phyloP scores from a whole-genome alignment of 2,329 filamentous ascomycete genomes.

The Bipolaris sorokiniana region DNA sequence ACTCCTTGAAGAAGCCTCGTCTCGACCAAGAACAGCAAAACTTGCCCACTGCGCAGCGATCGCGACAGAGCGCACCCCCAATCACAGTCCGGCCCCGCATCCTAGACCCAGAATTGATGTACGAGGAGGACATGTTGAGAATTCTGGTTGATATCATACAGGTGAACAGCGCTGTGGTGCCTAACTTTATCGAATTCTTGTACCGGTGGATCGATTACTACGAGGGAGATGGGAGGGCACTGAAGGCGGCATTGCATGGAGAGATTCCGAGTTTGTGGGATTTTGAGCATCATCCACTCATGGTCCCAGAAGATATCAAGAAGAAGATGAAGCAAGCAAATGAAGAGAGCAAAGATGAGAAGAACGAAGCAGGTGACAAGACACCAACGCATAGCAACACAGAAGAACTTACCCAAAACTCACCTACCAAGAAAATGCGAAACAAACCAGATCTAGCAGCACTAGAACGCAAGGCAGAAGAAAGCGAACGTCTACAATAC shows the following conservation, averaged over 20 bases:
- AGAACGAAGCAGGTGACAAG: background rate
- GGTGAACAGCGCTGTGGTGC: slow-evolving; percentile 32
- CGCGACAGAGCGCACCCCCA: slow-evolving; percentile 13
- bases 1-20: slow-evolving; percentile 34
- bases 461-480: slow-evolving; percentile 31
- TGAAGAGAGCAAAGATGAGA: background rate
- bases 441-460: slow-evolving; percentile 34
- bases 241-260: slow-evolving; percentile 38
- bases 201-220: slow-evolving; percentile 44
- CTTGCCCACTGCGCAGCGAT: background rate
- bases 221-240: slow-evolving; percentile 39
- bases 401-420: slow-evolving; percentile 22
- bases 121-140: slow-evolving; percentile 37
- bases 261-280: slow-evolving; percentile 47
- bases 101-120: slow-evolving; percentile 32
- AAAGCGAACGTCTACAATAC: slow-evolving; percentile 42
- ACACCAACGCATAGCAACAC: slow-evolving; percentile 3
- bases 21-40: slow-evolving; percentile 11
- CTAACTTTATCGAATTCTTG: slow-evolving; percentile 45
- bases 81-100: slow-evolving; percentile 26
- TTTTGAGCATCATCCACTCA: slow-evolving; percentile 41
- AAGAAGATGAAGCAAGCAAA: slow-evolving; percentile 7
- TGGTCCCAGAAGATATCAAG: slow-evolving; percentile 20
- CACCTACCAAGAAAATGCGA: slow-evolving; percentile 28
- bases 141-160: slow-evolving; percentile 44